Conservation (phyloP, 2,329 filamentous ascomycete genomes). For the Xylogone sp. region DNA sequence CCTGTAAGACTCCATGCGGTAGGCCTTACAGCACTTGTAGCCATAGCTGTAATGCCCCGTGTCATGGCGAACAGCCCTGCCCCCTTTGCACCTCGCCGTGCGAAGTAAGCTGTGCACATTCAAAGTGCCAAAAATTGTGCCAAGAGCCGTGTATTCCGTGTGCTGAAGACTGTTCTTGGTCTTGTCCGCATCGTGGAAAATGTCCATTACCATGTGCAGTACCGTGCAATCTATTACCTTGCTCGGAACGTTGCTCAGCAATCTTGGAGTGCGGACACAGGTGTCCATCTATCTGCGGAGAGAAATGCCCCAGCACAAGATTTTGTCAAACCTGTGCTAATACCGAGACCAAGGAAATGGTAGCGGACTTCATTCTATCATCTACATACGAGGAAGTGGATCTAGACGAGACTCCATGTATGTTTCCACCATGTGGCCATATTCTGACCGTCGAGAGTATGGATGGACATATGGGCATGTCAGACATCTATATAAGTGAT, state of each 20-base stretch:
- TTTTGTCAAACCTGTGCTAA: slow-evolving; percentile 56
- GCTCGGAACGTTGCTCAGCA: slow-evolving; percentile 53
- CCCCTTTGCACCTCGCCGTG: slow-evolving; percentile 45
- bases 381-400: slow-evolving; percentile 53
- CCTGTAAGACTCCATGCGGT: slow-evolving; percentile 46
- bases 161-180: slow-evolving; percentile 50
- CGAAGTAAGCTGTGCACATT: slow-evolving; percentile 54
- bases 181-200: slow-evolving; percentile 46
- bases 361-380: slow-evolving; percentile 55
- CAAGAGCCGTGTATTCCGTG: slow-evolving; percentile 60
- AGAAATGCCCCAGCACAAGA: slow-evolving; percentile 47
- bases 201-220: slow-evolving; percentile 53
- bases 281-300: slow-evolving; percentile 64
- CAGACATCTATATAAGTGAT: slow-evolving; percentile 42
- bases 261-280: slow-evolving; percentile 55
- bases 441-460: slow-evolving; percentile 56
- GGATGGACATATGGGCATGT: slow-evolving; percentile 57
- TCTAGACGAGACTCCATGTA: slow-evolving; percentile 54
- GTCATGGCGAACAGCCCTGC: slow-evolving; percentile 48
- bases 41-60: slow-evolving; percentile 48
- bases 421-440: slow-evolving; percentile 62
- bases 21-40: slow-evolving; percentile 49
- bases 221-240: slow-evolving; percentile 65
- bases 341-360: slow-evolving; percentile 37
- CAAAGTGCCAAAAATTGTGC: slow-evolving; percentile 51